A percentile compares a stretch with the other conserved stretches of the same genome.
These are phyloP conservation scores for Carallia brachiata DNA, from an alignment of 345 rosid genomes.

Conservation along the genomic window DNA sequence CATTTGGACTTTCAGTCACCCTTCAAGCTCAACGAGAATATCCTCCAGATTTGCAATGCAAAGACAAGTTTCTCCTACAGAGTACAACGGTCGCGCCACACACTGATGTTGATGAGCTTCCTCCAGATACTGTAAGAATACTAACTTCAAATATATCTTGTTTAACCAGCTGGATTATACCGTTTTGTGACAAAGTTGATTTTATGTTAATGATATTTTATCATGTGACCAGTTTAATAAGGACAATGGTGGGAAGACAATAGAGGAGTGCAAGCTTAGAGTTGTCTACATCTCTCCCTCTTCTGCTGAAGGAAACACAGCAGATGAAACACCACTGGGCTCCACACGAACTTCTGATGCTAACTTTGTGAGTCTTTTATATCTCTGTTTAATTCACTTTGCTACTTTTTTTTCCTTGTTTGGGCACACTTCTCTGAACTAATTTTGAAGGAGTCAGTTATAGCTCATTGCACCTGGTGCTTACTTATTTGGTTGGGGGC, in stretches of 20 bases:
- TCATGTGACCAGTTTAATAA: conserved; percentile 59
- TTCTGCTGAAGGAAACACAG: conserved; percentile 50
- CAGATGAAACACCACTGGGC: conserved; percentile 46
- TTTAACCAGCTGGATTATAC: neutral
- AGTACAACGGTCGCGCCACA: conserved; percentile 73
- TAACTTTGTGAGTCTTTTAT: conserved; percentile 53
- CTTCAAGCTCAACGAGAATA: conserved; percentile 82
- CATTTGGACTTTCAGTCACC: conserved; percentile 54
- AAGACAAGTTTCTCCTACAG: conserved; percentile 94
- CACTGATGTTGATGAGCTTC: conserved; percentile 80
- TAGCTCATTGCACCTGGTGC: too few species aligned
- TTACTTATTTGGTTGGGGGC: too few species aligned
- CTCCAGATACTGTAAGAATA: conserved; percentile 71
- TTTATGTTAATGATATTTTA: conserved; percentile 9
- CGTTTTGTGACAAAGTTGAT: neutral
- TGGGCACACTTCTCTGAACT: neutral
- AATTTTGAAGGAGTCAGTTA: too few species aligned
- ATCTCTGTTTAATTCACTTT: neutral
- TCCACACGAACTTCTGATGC: conserved; percentile 49
- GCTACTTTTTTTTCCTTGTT: neutral
- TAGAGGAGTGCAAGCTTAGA: conserved; percentile 85
- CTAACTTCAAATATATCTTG: conserved; percentile 9
- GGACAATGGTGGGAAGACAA: conserved; percentile 52
- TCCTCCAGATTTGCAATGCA: conserved; percentile 91
- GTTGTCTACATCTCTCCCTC: conserved; percentile 61